These are phyloP conservation scores for Populus euphratica DNA, from an alignment of 345 rosid species.

Conservation along the genomic window DNA sequence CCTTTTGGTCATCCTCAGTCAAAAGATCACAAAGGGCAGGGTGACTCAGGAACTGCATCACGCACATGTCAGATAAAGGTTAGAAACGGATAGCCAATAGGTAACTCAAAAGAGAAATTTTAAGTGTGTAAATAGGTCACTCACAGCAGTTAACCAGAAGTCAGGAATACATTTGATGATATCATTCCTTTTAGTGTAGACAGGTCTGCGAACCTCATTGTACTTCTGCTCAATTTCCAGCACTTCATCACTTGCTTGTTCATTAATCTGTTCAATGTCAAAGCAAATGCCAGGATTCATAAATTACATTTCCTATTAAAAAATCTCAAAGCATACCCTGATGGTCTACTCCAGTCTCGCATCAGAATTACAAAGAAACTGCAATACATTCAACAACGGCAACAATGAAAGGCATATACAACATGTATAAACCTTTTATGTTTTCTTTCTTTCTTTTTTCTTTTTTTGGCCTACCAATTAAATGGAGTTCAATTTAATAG, in stretches of 20 bases:
- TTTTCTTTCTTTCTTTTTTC: too few species aligned
- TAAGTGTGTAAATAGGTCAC: neutral
- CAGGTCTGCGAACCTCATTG: constrained; percentile 23
- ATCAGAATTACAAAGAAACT: too few species aligned
- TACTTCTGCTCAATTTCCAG: constrained; percentile 26
- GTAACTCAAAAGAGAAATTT: neutral
- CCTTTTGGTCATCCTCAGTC: constrained; percentile 26
- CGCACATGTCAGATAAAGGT: neutral
- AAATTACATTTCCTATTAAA: neutral
- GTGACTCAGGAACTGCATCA: constrained; percentile 24
- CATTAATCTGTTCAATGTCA: constrained; percentile 15
- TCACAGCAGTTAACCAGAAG: constrained; percentile 32
- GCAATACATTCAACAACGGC: too few species aligned
- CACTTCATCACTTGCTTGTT: constrained; percentile 25
- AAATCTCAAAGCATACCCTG: neutral
- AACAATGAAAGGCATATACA: too few species aligned
- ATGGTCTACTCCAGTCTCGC: neutral
- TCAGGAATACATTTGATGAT: constrained; percentile 26
- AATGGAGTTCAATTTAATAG: neutral
- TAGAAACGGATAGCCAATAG: neutral
- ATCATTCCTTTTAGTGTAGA: constrained; percentile 21
- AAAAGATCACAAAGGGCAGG: constrained; percentile 22
- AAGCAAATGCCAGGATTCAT: constrained; percentile 1
- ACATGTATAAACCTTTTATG: too few species aligned
- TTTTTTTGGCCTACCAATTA: too few species aligned